phyloP scores from a whole-genome alignment of 345 rosid species.

The Excoecaria agallocha region DNA sequence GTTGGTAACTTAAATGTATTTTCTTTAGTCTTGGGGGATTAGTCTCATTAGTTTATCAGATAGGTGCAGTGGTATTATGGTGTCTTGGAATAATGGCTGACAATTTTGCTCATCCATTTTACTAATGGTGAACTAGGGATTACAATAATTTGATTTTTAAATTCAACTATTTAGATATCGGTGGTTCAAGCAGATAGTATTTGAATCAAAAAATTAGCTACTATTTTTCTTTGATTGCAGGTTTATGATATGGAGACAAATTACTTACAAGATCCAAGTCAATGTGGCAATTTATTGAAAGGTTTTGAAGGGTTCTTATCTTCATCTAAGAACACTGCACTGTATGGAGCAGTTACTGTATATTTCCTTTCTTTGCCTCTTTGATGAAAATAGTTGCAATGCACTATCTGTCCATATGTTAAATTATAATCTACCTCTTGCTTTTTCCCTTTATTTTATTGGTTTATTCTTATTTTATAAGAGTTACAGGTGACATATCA shows the following conservation, averaged over 20 bases:
- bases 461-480: neutral
- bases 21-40: neutral
- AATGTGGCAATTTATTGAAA: constrained; percentile 89
- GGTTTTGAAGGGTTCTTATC: constrained; percentile 95
- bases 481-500: neutral
- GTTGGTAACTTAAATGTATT: neutral
- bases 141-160: neutral
- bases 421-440: neutral
- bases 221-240: constrained; percentile 36
- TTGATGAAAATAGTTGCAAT: neutral
- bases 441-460: neutral
- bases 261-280: too few species aligned
- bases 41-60: neutral
- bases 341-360: constrained; percentile 44
- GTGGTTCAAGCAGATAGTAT: neutral
- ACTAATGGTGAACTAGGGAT: neutral
- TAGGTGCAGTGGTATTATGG: neutral
- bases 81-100: neutral
- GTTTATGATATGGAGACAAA: too few species aligned
- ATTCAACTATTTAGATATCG: neutral
- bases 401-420: neutral
- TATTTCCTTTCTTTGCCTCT: neutral
- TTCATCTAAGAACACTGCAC: constrained; percentile 79
- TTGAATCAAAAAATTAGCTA: neutral
- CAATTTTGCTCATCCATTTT: neutral